Base-by-base conservation (phyloP, 1,284 basidiomycete species). In the Cryptococcus sp. region DNA sequence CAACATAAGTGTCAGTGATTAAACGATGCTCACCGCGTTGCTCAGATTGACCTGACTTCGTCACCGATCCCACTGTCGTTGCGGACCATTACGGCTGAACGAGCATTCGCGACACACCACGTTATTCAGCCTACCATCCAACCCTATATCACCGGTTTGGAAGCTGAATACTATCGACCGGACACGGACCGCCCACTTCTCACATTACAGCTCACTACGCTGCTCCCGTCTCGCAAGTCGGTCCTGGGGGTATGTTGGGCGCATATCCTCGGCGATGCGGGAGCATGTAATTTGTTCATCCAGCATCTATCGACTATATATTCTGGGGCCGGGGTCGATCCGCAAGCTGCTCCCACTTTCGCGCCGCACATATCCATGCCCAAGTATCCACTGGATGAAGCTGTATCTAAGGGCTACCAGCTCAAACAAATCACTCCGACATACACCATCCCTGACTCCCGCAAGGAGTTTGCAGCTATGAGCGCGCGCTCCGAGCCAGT, bases 231-330 rank as follows among this genome's bases (percentile, higher is more conserved):
- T 3, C 30, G 30, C 30, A 35, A 35, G 13, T 59, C 57, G 2
- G 62, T 64, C 2, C 60, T 69, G 13, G 67, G 65, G 3, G 54
- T 69, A 25, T 57, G 55, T 39, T 67, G 61, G 60, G 60, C 51
- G 2, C 67, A 69, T 46, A 54, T 67, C 23, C 60, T 69, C 16
- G 67, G 67, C 20, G 67, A 69, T 38, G 67, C 56, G 0, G 58
- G 60, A 0, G 47, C 67, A 15, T 61, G 54, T 54, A 57, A 57
- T 3, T 53, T 60, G n/a, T 65, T 67, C 59, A 59, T 67, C 22
- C 54, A 58, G 41, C 56, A 65, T 50, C 57, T 67, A 27, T 62
- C 62, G 16, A 47, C 52, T 19, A 52, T 65, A 38, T 69, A 67
- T 13, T 57, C 35, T 15, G 42, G 42, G 19, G 3, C 39, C 11